Conservation (phyloP, 1,284 basidiomycete species). For the Ganoderma resinaceum region DNA sequence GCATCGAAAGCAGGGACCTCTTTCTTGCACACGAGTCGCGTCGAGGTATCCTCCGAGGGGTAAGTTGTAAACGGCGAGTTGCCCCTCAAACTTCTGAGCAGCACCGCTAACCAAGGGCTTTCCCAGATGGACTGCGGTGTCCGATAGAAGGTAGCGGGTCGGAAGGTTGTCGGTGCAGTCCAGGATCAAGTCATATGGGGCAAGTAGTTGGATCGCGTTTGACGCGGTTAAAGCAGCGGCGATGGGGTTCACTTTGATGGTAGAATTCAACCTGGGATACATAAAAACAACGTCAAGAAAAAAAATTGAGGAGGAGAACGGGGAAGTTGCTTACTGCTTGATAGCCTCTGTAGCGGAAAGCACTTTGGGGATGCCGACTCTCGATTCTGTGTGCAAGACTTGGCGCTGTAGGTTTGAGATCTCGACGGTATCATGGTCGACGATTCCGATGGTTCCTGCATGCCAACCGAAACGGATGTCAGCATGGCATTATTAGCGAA, state of each 20-base stretch:
- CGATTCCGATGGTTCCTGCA: slow-evolving; percentile 81
- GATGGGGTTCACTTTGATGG: slow-evolving; percentile 60
- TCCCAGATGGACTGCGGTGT: slow-evolving; percentile 77
- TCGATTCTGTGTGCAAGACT: slow-evolving; percentile 85
- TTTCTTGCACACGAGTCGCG: slow-evolving; percentile 43
- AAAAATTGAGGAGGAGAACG: not conserved
- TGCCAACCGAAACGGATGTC: not conserved
- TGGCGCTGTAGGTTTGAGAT: slow-evolving; percentile 95
- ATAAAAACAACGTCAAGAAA: not conserved
- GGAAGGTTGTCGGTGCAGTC: slow-evolving; percentile 97
- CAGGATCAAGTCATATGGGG: slow-evolving; percentile 78
- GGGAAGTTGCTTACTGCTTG: slow-evolving; percentile 52
- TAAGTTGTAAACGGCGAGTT: slow-evolving; percentile 83
- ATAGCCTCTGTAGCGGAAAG: slow-evolving; percentile 80
- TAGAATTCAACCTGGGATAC: slow-evolving; percentile 72
- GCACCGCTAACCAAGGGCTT: slow-evolving; percentile 93
- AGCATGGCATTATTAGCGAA: not conserved
- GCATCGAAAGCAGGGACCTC: slow-evolving; percentile 94
- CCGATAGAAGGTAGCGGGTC: slow-evolving; percentile 95
- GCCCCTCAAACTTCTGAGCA: slow-evolving; percentile 92
- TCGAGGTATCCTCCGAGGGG: slow-evolving; percentile 11
- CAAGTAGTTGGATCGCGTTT: slow-evolving; percentile 70
- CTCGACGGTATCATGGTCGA: slow-evolving; percentile 94
- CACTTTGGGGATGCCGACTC: slow-evolving; percentile 86
- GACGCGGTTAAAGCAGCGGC: slow-evolving; percentile 58